These are phyloP conservation scores for Eucalyptus regnans DNA, from an alignment of 345 rosid genomes.

Conservation along the genomic window DNA sequence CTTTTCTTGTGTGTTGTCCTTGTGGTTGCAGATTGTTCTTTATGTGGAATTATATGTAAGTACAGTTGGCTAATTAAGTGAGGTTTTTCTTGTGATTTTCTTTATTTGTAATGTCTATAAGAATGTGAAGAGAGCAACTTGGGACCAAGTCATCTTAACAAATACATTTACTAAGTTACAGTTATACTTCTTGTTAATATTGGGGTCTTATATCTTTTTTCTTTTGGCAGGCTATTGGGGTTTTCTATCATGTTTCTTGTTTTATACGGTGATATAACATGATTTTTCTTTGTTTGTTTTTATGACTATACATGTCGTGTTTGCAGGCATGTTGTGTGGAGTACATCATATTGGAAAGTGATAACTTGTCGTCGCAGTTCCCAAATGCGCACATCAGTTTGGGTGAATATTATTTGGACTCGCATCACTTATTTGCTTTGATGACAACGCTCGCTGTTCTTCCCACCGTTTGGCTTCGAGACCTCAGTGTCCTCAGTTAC, in stretches of 20 bases:
- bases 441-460: slow-evolving; percentile 65
- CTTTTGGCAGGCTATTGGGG: not conserved
- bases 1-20: not conserved
- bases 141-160: not conserved
- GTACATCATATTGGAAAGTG: slow-evolving; percentile 81
- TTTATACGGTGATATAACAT: not conserved
- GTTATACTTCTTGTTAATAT: not conserved
- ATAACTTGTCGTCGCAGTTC: slow-evolving; percentile 75
- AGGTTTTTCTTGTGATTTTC: not conserved
- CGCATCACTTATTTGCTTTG: slow-evolving; percentile 62
- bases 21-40: slow-evolving; percentile 52
- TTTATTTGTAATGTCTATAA: not conserved
- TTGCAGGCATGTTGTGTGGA: slow-evolving; percentile 88
- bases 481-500: slow-evolving; percentile 74
- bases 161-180: not conserved
- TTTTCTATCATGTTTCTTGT: not conserved
- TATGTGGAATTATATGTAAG: slow-evolving; percentile 91
- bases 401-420: slow-evolving; percentile 41
- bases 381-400: slow-evolving; percentile 63
- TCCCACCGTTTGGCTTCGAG: slow-evolving; percentile 91
- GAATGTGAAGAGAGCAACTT: not conserved
- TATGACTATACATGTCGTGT: not conserved
- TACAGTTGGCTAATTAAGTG: slow-evolving; percentile 11
- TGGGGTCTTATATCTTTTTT: not conserved
- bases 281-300: not conserved